Percentiles rank a stretch among this genome's conserved stretches.
Conservation (phyloP, 805 yeast species). For the Diddensiella caesifluorescens region DNA sequence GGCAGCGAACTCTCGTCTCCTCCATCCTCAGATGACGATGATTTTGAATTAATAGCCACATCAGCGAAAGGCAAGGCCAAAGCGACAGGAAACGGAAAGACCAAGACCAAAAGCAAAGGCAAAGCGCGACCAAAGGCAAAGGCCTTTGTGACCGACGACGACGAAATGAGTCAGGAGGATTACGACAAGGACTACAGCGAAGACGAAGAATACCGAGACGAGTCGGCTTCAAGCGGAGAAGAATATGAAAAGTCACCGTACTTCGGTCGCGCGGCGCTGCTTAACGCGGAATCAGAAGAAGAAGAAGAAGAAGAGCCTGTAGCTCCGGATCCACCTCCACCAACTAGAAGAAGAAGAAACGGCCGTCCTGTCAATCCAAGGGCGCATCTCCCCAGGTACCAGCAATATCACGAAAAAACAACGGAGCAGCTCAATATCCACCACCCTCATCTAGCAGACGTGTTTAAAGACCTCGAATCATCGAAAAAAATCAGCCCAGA, state of each 20-base stretch:
- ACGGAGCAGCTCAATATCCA: slow-evolving; percentile 61
- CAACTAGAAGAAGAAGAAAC: slow-evolving; percentile 6
- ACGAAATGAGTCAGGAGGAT: slow-evolving; percentile 1
- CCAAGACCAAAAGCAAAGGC: neutral
- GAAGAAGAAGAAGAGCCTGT: slow-evolving; percentile 5
- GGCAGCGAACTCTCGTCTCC: slow-evolving; percentile 4
- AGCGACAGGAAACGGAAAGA: neutral
- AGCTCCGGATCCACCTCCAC: slow-evolving; percentile 1
- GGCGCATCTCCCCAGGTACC: slow-evolving; percentile 8
- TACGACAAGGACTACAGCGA: slow-evolving; percentile 7
- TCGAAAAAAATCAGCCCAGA: slow-evolving; percentile 39
- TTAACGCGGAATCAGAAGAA: slow-evolving; percentile 4
- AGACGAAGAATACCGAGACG: slow-evolving; percentile 3
- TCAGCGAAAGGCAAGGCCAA: neutral
- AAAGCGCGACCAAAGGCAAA: neutral
- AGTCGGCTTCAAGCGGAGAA: neutral
- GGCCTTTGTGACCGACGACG: slow-evolving; percentile 1
- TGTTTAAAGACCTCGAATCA: slow-evolving; percentile 59
- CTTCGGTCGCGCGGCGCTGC: neutral
- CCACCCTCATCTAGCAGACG: slow-evolving; percentile 73
- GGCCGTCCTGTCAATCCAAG: neutral
- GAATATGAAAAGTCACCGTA: neutral
- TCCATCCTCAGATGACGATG: neutral
- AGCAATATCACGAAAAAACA: slow-evolving; percentile 43
- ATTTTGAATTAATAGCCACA: too few relatives aligned